A percentile compares a stretch with the other conserved stretches of the same genome.
phyloP scores from a whole-genome alignment of 2,329 filamentous ascomycete species.

The Albifimbria verrucaria region DNA sequence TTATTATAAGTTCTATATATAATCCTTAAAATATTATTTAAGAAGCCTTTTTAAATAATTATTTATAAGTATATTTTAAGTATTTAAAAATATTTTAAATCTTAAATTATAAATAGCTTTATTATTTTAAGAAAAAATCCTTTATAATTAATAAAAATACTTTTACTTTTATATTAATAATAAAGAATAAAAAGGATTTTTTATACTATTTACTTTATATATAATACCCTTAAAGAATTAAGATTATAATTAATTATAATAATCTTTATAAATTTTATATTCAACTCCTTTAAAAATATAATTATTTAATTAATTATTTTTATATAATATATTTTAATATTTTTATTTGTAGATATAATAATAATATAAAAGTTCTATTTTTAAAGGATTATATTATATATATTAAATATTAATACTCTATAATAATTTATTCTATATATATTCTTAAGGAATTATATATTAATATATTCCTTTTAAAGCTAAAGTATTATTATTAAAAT shows the following conservation, averaged over 20 bases:
- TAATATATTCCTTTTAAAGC: conserved; percentile 1
- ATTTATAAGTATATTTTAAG: not conserved
- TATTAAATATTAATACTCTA: conserved; percentile 1
- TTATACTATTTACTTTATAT: not conserved
- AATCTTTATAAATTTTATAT: not conserved
- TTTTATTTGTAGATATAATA: not conserved
- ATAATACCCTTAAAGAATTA: not conserved
- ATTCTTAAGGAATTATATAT: not conserved
- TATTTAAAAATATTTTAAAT: not conserved
- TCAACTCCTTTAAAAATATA: not conserved
- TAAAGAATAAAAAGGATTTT: not conserved
- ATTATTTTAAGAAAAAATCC: not conserved
- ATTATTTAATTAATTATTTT: not conserved
- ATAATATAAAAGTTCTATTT: not conserved
- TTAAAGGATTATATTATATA: not conserved
- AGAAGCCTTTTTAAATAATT: no score
- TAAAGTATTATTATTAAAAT: not conserved
- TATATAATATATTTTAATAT: not conserved
- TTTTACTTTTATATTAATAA: not conserved
- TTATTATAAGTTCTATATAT: not conserved
- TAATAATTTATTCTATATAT: not conserved
- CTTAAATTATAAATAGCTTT: not conserved
- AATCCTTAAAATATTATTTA: not conserved
- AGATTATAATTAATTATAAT: not conserved
- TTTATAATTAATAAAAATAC: conserved; percentile 1